Base-by-base conservation (phyloP, 2,329 filamentous ascomycete species). In the Pseudogymnoascus verrucosus region DNA sequence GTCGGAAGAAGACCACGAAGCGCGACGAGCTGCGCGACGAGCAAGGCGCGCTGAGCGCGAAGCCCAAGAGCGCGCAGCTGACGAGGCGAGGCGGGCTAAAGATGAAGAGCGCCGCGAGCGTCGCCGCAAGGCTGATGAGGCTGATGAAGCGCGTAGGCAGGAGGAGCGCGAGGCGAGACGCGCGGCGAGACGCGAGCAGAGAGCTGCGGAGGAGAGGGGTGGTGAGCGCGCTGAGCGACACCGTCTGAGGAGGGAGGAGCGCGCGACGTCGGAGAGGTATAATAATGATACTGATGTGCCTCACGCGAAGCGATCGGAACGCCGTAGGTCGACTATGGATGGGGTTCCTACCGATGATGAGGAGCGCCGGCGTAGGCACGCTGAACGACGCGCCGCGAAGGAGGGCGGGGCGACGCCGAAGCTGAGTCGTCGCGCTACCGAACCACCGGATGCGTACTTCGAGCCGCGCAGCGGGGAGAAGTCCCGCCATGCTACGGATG, bases 1-100 rank as follows among this genome's bases (percentile, higher is more conserved):
- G 62, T 77, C 81, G 2, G 84, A 86, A 14, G 78, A 80, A 31
- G 84, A 87, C 11, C 78, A 80, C 26, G 88, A 89, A 72, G 84
- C 82, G 21, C 82, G 85, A 59, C 82, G 81, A 51, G 84, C 84
- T 31, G 85, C 85, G 64, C 84, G 87, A n/a, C 82, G 82, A 63
- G 81, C 84, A 1, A 82, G 79, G 61, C 82, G 81, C 14, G 80
- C 82, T 1, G 83, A 86, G 64, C 77, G 75, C 26, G 77, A 77
- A 62, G 80, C 80, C 36, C 76, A 74, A n/a, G 80, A 84, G 23
- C 79, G 75, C 54, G 79, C 77, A 5, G 78, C 78, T 3, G 75
- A 72, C 62, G 85, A 88, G 60, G 78, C 81, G 5, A 82, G 83
- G 54, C 78, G 78, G 31, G 78, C 78, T 5, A 85, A 84, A 68